Conservation (phyloP, 1,284 basidiomycete species). For the Heterobasidion annosum region DNA sequence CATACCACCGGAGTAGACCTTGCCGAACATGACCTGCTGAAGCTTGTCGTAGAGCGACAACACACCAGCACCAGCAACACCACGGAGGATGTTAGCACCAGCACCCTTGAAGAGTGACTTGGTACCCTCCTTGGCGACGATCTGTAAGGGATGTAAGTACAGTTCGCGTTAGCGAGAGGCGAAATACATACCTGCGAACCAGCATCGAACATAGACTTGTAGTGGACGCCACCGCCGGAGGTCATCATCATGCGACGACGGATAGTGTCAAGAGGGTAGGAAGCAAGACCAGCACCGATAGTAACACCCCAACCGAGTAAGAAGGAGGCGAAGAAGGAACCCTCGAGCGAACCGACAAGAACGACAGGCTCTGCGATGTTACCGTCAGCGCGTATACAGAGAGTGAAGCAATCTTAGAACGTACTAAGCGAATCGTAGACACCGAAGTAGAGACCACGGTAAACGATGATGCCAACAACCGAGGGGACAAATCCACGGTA, state of each 20-base stretch:
- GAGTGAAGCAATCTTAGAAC: slow-evolving; percentile 19
- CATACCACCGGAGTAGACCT: slow-evolving; percentile 82
- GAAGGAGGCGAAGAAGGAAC: slow-evolving; percentile 90
- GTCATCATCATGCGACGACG: slow-evolving; percentile 98
- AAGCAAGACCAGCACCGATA: slow-evolving; percentile 91
- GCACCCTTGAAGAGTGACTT: slow-evolving; percentile 93
- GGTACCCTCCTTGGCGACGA: slow-evolving; percentile 85
- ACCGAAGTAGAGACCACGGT: slow-evolving; percentile 96
- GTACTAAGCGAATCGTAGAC: slow-evolving; percentile 87
- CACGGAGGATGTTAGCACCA: slow-evolving; percentile 97
- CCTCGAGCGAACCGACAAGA: slow-evolving; percentile 81
- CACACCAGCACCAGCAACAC: slow-evolving; percentile 97
- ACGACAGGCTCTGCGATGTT: slow-evolving; percentile 71
- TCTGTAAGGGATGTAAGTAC: slow-evolving; percentile 22
- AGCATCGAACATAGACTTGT: slow-evolving; percentile 89
- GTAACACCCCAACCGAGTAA: slow-evolving; percentile 91
- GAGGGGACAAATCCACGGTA: slow-evolving; percentile 96
- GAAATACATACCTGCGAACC: slow-evolving; percentile 38
- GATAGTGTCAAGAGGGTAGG: slow-evolving; percentile 92
- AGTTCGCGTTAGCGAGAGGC: background rate
- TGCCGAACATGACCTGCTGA: slow-evolving; percentile 88
- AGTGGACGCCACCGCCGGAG: slow-evolving; percentile 71
- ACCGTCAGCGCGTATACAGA: slow-evolving; percentile 10
- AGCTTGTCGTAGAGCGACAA: slow-evolving; percentile 92
- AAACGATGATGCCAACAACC: slow-evolving; percentile 92